Base-by-base conservation (phyloP, 495 filamentous ascomycete genomes). In the Penicillium argentinense region DNA sequence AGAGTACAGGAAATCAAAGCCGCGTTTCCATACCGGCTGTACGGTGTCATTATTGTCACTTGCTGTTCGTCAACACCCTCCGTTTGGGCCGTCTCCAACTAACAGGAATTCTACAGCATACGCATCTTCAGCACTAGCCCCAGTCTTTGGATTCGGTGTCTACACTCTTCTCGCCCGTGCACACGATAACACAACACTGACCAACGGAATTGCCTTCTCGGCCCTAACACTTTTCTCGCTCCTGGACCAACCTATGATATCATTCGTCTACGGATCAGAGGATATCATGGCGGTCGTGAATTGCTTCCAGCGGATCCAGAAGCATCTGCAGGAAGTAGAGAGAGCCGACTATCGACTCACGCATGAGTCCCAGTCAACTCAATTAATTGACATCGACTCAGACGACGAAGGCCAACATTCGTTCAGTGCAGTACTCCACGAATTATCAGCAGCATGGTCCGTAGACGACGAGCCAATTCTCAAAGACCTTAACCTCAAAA, bases 271-370 rank as follows among this genome's bases (percentile, higher is more conserved):
- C 34, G 59, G 49, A 9, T 39, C 47, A 9, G 56, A 62, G 26
- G 52, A 62, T 24, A 23, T 56, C 3, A 49, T 54, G 45, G 45
- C 59, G 7, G 46, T 62, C 19, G 44, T 51, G 5, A 59, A 62
- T n/a, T 60, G 52, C 16, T 57, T 62, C 29, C 56, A 56, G 42
- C 32, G 59, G 19, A 59, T 62, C 16, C 59, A 62, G 18, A 54
- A 54, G 23, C 51, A 62, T 23, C 17, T 60, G 3, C 16, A 49
- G 4, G 54, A 51, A n/a, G 40, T 23, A 1, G 57, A 60, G 27
- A 41, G 50, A 21, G 14, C 12, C 2, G 57, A 60, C 17, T 43
- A 24, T 29, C 50, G 57, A 3, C 17, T 48, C 12, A 45, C 25
- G 3, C 38, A 46, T 8, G 9, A 28, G n/a, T 1, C 37, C 3